Base-by-base conservation (phyloP, 805 yeast species). In the Cyberlindnera euphorbiae region DNA sequence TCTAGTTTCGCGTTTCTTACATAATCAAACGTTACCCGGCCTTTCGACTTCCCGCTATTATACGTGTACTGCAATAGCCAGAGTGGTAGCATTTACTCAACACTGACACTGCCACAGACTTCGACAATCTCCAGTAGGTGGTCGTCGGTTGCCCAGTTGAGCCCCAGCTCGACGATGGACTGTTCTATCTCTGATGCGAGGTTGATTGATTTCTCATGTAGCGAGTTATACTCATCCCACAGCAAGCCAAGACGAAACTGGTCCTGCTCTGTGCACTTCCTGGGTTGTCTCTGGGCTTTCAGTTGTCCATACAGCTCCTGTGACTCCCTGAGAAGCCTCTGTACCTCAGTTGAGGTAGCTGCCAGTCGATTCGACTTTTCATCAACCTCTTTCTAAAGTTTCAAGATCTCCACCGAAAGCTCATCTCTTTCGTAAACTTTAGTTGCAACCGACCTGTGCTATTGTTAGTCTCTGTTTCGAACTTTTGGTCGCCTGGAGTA, bases 131-230 rank as follows among this genome's bases (percentile, higher is more conserved):
- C 55, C 8, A 35, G 38, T 19, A 65, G 36, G 9, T 36, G 39
- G 6, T 52, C 53, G 37, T 65, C 64, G 1, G 49, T 35, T 9
- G 44, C 41, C 55, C 68, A 52, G 37, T 66, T 51, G 2, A 59
- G 39, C 3, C 66, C 61, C 23, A 58, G 42, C 10, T 66, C 55
- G 1, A 66, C 53, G 0, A 66, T 49, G 18, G 62, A 38, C 16
- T 56, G 53, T 7, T 54, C 47, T 7, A 63, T 58, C 14, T 47
- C 37, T 9, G 47, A 51, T 1, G 49, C 39, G 7, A 38, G 22
- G 13, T 21, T 14, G 17, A 23, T 26, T 1, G 44, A 38, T n/a
- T 35, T 38, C 8, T 17, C 26, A n/a, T 34, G 37, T 7, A 41
- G 35, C 7, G 17, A 21, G 16, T 31, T 24, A 11, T 42, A 22